Evolutionary conservation across 805 yeast genomes (phyloP).

Genomic region (Saccharomycopsis guyanensis): DNA sequence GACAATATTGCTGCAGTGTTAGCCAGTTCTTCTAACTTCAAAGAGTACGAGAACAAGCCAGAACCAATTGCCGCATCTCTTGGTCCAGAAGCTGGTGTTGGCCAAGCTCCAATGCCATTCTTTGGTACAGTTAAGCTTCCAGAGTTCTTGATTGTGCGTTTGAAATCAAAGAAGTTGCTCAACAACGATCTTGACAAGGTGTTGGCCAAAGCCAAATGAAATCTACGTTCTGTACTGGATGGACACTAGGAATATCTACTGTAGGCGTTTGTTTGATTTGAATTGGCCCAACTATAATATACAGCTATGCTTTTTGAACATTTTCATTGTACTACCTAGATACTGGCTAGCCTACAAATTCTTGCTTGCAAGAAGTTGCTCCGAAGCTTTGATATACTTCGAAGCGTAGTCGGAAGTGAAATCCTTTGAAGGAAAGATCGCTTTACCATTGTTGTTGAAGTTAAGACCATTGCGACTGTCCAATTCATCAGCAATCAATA

Average conservation of each 20-base stretch:
- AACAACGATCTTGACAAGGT: not conserved
- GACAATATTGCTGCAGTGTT: conserved; percentile 18
- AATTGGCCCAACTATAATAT: not conserved
- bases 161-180: conserved; percentile 22
- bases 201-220: not conserved
- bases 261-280: not conserved
- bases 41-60: not conserved
- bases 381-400: conserved; percentile 25
- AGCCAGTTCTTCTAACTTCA: not conserved
- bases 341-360: conserved; percentile 1
- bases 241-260: not conserved
- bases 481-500: conserved; percentile 27
- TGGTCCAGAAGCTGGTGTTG: conserved; percentile 23
- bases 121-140: conserved; percentile 22
- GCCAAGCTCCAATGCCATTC: conserved; percentile 23
- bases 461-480: conserved; percentile 27
- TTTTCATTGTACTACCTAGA: no score
- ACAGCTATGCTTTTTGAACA: no score
- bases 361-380: conserved; percentile 23
- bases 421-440: conserved; percentile 26
- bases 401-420: conserved; percentile 28
- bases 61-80: not conserved
- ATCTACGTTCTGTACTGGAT: not conserved
- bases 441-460: conserved; percentile 28
- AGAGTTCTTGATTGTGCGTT: conserved; percentile 18